A percentile compares a stretch with the other conserved stretches of the same genome.
These are phyloP conservation scores for Nannochloropsis oceanica DNA, from an alignment of 108 stramenopile species.

Conservation along the genomic window DNA sequence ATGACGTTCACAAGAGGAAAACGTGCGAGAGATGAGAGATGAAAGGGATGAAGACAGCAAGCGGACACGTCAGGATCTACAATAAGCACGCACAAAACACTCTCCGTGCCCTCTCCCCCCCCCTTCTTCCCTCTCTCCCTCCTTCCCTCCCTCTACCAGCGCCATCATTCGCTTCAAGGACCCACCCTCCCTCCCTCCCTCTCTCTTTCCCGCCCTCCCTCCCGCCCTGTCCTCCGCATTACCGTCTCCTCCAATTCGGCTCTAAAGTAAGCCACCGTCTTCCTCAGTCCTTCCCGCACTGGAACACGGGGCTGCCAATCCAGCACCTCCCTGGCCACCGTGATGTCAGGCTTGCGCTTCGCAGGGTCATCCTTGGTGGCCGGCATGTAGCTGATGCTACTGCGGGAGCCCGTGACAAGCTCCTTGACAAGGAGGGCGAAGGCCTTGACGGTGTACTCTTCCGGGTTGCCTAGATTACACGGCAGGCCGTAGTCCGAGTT, in stretches of 20 bases:
- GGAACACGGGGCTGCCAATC: conserved; percentile 73
- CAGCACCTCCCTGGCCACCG: conserved; percentile 66
- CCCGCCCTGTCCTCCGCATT: background rate
- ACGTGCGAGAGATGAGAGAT: too few species aligned
- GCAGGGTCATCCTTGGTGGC: conserved; percentile 67
- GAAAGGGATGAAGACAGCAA: too few species aligned
- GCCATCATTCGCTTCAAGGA: too few species aligned
- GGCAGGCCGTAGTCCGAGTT: conserved; percentile 52
- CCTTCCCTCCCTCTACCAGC: too few species aligned
- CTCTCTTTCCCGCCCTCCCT: too few species aligned
- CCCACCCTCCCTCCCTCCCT: too few species aligned
- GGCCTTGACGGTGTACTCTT: conserved; percentile 80
- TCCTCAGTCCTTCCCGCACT: conserved; percentile 41
- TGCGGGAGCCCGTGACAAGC: background rate
- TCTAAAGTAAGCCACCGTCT: background rate
- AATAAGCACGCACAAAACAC: background rate
- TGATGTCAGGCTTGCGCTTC: conserved; percentile 84
- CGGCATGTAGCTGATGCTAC: background rate
- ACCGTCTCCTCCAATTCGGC: background rate
- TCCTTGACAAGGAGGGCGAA: conserved; percentile 51
- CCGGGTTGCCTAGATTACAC: conserved; percentile 94
- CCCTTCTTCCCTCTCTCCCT: too few species aligned
- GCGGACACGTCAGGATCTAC: too few species aligned
- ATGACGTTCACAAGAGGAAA: too few species aligned
- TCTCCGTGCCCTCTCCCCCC: too few species aligned